A percentile compares a stretch with the other conserved stretches of the same genome.
phyloP scores from a whole-genome alignment of 441 rosid genomes.

The Raphanus hybrid region DNA sequence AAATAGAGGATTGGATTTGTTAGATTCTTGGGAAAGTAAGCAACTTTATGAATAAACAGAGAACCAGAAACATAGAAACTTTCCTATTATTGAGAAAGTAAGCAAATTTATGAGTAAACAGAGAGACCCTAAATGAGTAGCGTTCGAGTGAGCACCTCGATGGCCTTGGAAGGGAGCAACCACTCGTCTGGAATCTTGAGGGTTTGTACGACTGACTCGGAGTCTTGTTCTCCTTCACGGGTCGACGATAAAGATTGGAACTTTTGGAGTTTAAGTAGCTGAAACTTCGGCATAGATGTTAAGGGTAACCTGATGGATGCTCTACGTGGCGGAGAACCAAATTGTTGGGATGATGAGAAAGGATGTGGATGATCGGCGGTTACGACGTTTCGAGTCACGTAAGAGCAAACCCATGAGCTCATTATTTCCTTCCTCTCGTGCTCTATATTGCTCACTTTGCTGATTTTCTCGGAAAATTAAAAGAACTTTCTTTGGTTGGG shows the following conservation, averaged over 20 bases:
- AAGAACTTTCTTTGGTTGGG: no score
- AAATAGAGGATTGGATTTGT: no score
- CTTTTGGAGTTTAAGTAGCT: constrained; percentile 8
- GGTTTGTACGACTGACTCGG: constrained; percentile 54
- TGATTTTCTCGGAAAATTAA: background rate
- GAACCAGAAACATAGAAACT: no score
- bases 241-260: constrained; percentile 41
- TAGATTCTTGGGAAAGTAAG: no score
- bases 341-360: background rate
- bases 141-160: no score
- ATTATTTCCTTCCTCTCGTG: constrained; percentile 22
- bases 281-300: background rate
- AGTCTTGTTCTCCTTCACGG: constrained; percentile 37
- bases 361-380: background rate
- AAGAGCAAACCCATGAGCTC: constrained; percentile 39
- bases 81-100: no score
- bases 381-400: constrained; percentile 12
- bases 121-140: no score
- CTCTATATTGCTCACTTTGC: constrained; percentile 10
- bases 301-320: constrained; percentile 15
- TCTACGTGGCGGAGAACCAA: background rate
- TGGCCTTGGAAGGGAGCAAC: no score
- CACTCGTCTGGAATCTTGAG: constrained; percentile 73
- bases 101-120: no score
- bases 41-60: no score